These are phyloP conservation scores for Acacia acuminata DNA, from an alignment of 306 rosid genomes.

Conservation along the genomic window DNA sequence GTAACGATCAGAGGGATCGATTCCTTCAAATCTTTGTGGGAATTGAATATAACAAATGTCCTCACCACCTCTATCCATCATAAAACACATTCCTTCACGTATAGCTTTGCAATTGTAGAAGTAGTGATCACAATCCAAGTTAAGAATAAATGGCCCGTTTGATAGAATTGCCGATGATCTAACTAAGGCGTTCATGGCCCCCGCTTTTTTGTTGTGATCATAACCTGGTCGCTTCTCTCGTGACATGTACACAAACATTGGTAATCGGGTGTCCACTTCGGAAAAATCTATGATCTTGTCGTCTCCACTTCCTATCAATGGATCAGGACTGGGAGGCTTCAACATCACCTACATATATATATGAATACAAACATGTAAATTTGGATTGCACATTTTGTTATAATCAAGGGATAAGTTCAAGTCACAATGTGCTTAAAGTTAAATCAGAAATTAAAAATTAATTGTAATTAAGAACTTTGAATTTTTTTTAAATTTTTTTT, in stretches of 20 bases:
- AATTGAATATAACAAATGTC: conserved; percentile 57
- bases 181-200: conserved; percentile 62
- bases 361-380: background rate
- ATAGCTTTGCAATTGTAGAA: conserved; percentile 52
- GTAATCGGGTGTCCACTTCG: conserved; percentile 45
- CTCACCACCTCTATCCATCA: conserved; percentile 64
- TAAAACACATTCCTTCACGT: conserved; percentile 61
- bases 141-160: conserved; percentile 59
- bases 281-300: conserved; percentile 50
- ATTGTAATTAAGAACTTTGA: too few relatives aligned
- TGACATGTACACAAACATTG: conserved; percentile 54
- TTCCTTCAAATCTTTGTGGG: conserved; percentile 64
- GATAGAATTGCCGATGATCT: conserved; percentile 55
- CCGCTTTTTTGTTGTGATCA: conserved; percentile 62
- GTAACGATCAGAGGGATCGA: conserved; percentile 61
- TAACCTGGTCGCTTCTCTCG: conserved; percentile 59
- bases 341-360: conserved; percentile 42
- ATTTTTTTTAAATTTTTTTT: too few relatives aligned
- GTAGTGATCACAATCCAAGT: conserved; percentile 62
- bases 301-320: conserved; percentile 37
- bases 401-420: background rate
- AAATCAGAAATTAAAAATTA: too few relatives aligned
- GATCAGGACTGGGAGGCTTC: conserved; percentile 52
- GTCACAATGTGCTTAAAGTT: background rate
- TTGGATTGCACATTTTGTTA: background rate